Base-by-base conservation (phyloP, 208 protist genomes). In the Hexamita inflata region DNA sequence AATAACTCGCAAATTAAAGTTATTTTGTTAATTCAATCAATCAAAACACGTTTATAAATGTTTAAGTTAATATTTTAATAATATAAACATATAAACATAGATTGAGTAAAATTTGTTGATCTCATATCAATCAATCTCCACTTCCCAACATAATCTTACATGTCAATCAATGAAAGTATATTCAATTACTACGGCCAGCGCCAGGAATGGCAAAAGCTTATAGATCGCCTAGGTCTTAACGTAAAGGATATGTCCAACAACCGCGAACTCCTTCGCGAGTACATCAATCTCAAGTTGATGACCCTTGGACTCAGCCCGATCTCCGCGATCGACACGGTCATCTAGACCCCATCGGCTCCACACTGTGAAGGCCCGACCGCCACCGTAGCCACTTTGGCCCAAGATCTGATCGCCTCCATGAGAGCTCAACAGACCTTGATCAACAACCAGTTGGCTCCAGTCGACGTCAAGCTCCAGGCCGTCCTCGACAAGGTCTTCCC, bases 231-330 rank as follows among this genome's bases (percentile, higher is more conserved):
- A n/a, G n/a, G n/a, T n/a, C n/a, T n/a, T n/a, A n/a, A n/a, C n/a
- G n/a, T n/a, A n/a, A n/a, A n/a, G n/a, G 60, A 66, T 30, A 30
- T 24, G 34, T 38, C 34, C 60, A 38, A 15, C 29, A 66, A 38
- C 60, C 15, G 30, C 24, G 34, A 49, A 24, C 30, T 70, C 35
- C 9, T 70, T 38, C n/a, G 35, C 34, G 64, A 70, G 64, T 70
- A 70, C 64, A 70, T 70, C n/a, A 70, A 70, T 49, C 26, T 70
- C 30, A 70, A 70, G 35, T 34, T 70, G 4, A 15, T 42, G 64
- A 70, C 64, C 7, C 40, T 70, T 40, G 64, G 64, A n/a, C 42
- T 32, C 32, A 38, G 42, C 11, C 64, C 64, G 26, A 49, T 70
- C 7, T 11, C 15, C 9, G 11, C 64, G 35, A 19, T 9, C n/a